Evolutionary conservation across 306 rosid species (phyloP), one percentile per base, ranked within the genome.

Genomic region (Castanea sativa): DNA sequence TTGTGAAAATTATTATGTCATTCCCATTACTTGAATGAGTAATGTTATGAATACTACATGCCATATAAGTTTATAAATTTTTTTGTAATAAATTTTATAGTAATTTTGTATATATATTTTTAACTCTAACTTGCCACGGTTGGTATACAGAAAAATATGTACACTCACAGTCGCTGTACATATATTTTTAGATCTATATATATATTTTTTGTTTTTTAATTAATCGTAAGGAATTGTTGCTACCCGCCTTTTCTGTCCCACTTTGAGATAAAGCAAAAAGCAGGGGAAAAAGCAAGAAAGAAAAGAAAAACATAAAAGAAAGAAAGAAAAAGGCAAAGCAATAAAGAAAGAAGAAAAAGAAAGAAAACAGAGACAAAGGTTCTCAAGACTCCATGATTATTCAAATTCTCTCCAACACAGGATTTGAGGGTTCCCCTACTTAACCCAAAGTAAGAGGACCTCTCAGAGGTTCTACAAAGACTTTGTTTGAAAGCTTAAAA

Each of bases 201-300:
- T 80, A 38, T 25, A 25, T 25, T 51, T 82, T 77, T 83, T 61
- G 81, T 89, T 88, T 83, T 71, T 80, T 80, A 89, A 90, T 86
- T 87, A 83, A 84, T 58, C 74, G 88, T 91, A 90, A 90, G 45
- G 53, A 49, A 49, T 49, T 49, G 53, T 85, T 83, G 88, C 83
- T 85, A 81, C 80, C 16, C 16, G 81, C 94, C 89, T 95, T 94
- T 91, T 87, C 82, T 89, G 91, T 80, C 88, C 93, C 91, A 86
- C 98, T 93, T 91, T 95, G 91, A 87, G 94, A 87, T 73, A 95
- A 95, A 91, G 97, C 87, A 87, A 89, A 89, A 89, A 88, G 89
- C 83, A 71, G 86, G 73, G 81, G 83, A 77, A 76, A 75, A 70
- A 77, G 81, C 83, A 83, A 75, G 86, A 53, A 76, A 74, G 80